These are phyloP conservation scores for Phialophora expanda DNA, from an alignment of 2,329 filamentous ascomycete genomes.

Conservation along the genomic window DNA sequence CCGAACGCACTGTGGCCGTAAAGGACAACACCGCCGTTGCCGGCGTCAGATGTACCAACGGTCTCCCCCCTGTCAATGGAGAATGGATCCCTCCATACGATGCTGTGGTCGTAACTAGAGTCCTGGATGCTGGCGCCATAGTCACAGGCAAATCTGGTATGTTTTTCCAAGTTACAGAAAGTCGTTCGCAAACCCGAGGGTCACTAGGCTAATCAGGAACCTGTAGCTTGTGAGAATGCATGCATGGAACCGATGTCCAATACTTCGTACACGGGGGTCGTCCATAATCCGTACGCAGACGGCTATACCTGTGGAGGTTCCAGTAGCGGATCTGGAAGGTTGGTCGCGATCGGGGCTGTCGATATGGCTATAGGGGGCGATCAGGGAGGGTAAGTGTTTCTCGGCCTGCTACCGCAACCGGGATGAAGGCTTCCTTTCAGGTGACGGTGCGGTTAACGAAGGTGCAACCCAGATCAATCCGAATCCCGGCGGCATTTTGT, in stretches of 20 bases:
- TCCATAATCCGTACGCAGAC: conserved; percentile 54
- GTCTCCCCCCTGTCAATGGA: conserved; percentile 49
- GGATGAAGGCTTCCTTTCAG: not conserved
- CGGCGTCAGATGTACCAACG: conserved; percentile 52
- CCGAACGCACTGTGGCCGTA: conserved; percentile 14
- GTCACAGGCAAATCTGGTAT: conserved; percentile 51
- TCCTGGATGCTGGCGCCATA: conserved; percentile 51
- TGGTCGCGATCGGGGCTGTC: conserved; percentile 47
- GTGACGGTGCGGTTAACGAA: not conserved
- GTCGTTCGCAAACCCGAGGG: not conserved
- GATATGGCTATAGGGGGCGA: conserved; percentile 45
- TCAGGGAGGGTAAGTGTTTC: conserved; percentile 43
- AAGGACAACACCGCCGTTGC: conserved; percentile 57
- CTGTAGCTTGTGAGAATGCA: conserved; percentile 56
- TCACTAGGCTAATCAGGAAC: not conserved
- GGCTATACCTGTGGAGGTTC: conserved; percentile 53
- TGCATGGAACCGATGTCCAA: conserved; percentile 52
- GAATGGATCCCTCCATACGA: conserved; percentile 48
- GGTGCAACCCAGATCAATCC: conserved; percentile 49
- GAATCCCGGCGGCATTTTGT: conserved; percentile 52
- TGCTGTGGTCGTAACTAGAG: conserved; percentile 52
- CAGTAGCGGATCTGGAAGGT: conserved; percentile 51
- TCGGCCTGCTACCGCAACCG: not conserved
- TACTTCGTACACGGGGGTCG: conserved; percentile 53
- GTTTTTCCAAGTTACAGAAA: conserved; percentile 2